Evolutionary conservation across 164 flowering plant species (phyloP).

Genomic region (Litsea cubeba): DNA sequence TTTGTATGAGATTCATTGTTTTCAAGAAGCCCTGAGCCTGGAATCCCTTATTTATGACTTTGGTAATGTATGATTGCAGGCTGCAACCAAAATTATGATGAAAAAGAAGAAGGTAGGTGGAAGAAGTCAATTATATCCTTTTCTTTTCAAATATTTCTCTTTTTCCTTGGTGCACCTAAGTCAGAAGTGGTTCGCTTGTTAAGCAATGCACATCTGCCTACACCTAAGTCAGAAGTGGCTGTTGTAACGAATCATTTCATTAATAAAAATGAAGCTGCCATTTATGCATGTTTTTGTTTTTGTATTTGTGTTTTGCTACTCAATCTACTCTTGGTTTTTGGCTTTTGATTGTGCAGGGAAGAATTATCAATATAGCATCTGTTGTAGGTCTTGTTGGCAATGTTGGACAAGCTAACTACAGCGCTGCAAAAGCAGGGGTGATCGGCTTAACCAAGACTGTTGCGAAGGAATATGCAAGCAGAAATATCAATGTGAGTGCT

Average conservation of each 20-base stretch:
- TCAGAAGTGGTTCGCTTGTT: too few relatives aligned
- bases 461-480: conserved; percentile 88
- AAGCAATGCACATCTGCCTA: too few relatives aligned
- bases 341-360: conserved; percentile 51
- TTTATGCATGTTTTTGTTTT: too few relatives aligned
- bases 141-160: too few relatives aligned
- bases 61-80: conserved; percentile 46
- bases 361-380: conserved; percentile 85
- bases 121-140: too few relatives aligned
- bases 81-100: conserved; percentile 95
- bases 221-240: too few relatives aligned
- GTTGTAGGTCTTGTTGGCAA: conserved; percentile 95
- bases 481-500: conserved; percentile 70
- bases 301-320: too few relatives aligned
- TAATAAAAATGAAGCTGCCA: too few relatives aligned
- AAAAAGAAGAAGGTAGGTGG: conserved; percentile 79
- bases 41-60: conserved; percentile 2
- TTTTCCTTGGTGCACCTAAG: too few relatives aligned
- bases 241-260: too few relatives aligned
- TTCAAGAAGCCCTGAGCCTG: too few relatives aligned
- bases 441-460: conserved; percentile 88
- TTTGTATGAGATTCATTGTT: conserved; percentile 16
- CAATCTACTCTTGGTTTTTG: too few relatives aligned
- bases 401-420: conserved; percentile 90
- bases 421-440: conserved; percentile 99